Base-by-base conservation (phyloP, 371 early-diverging fungal species). In the Circinella minor region DNA sequence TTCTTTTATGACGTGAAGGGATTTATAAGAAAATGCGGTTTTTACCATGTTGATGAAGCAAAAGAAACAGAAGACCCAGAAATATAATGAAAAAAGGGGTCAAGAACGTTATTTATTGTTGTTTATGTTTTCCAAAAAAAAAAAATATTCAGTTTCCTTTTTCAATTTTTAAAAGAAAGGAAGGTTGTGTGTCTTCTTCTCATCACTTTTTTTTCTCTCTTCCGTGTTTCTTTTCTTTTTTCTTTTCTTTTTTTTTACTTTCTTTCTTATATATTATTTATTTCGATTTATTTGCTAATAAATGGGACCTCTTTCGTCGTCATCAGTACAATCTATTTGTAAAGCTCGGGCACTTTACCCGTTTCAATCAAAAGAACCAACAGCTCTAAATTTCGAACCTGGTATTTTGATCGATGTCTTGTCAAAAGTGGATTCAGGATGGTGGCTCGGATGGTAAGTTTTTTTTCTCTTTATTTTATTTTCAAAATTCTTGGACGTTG, bases 401-500 rank as follows among this genome's bases (percentile, higher is more conserved):
- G 94, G 90, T 69, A 96, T 95, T 71, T 81, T 90, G 54, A 91
- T 96, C 67, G 89, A 93, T 73, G 96, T 97, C 3, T 80, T 93
- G 18, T 83, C 90, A 3, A 90, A 92, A 67, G 88, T 94, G 55
- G 90, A 91, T 65, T 88, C 94, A 8, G 97, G 97, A 13, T 97
- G 97, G 97, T 97, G 97, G 97, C 92, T 95, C 78, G 94, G 94
- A 18, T 76, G 75, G 79, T 88, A 54, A 27, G 0, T 27, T 27
- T 27, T 27, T 27, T 27, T 27, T 27, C n/a, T n/a, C n/a, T 13
- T 46, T 7, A 7, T 46, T 7, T 13, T 46, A 13, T 13, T 27
- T 27, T 27, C 27, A 27, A 27, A 27, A 27, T 27, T 27, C 27
- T 27, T 27, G 27, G 27, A 27, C 27, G 27, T 27, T 67, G 62